phyloP scores from a whole-genome alignment of 2,329 filamentous ascomycete species.

The Diaporthe citri region DNA sequence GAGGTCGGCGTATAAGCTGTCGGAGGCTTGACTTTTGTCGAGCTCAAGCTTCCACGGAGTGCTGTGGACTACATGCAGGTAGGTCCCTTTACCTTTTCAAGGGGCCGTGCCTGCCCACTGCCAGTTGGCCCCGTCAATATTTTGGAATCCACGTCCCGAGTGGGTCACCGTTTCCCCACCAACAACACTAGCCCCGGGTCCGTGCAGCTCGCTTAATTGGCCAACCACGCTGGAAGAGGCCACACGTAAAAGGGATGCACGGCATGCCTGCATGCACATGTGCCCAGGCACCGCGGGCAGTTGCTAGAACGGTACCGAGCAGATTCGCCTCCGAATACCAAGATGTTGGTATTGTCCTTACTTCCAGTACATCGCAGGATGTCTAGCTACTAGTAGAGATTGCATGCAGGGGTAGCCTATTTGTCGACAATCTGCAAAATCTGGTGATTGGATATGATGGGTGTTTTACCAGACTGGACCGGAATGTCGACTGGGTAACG shows the following conservation, averaged over 20 bases:
- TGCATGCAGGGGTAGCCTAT: background rate
- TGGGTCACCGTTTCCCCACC: conserved; percentile 31
- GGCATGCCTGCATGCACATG: background rate
- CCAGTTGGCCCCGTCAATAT: conserved; percentile 29
- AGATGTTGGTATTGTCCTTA: background rate
- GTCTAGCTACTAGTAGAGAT: background rate
- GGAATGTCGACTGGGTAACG: background rate
- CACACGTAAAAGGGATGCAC: background rate
- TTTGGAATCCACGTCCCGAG: conserved; percentile 27
- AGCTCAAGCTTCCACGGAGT: conserved; percentile 16
- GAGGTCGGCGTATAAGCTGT: conserved; percentile 25
- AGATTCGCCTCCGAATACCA: background rate
- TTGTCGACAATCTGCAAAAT: background rate
- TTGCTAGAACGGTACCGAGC: background rate
- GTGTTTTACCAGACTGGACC: background rate
- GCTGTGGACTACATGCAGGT: conserved; percentile 14
- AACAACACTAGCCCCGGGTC: background rate
- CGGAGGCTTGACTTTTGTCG: conserved; percentile 14
- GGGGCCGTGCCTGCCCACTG: conserved; percentile 30
- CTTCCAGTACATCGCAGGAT: no score
- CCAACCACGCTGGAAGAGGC: conserved; percentile 2
- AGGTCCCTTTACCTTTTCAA: conserved; percentile 17
- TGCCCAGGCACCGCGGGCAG: background rate
- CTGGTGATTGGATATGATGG: background rate
- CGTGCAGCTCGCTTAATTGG: conserved; percentile 20